phyloP scores from a whole-genome alignment of 2,329 filamentous ascomycete genomes.

The Trichophyton rubrum region DNA sequence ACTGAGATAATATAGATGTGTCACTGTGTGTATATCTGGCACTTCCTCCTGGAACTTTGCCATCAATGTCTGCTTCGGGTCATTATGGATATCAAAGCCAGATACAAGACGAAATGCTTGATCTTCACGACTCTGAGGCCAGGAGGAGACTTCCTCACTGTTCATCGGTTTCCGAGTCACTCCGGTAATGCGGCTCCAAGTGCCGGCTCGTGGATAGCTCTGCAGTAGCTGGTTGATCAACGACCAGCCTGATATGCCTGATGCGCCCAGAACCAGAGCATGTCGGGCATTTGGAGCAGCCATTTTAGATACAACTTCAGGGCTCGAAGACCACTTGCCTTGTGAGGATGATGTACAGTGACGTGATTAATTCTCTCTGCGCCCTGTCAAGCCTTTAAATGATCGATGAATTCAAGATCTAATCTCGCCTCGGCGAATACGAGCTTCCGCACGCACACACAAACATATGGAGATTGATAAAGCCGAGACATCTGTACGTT shows the following conservation, averaged over 20 bases:
- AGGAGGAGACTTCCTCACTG: slow-evolving; percentile 21
- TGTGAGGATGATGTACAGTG: not conserved
- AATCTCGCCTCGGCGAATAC: not conserved
- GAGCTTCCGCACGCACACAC: not conserved
- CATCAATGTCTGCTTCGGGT: slow-evolving; percentile 13
- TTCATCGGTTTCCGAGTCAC: slow-evolving; percentile 31
- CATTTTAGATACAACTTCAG: not conserved
- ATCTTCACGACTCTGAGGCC: slow-evolving; percentile 21
- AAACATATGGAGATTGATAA: not conserved
- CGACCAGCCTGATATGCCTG: slow-evolving; percentile 34
- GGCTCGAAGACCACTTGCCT: not conserved
- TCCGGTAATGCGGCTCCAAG: slow-evolving; percentile 29
- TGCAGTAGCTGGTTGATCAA: slow-evolving; percentile 30
- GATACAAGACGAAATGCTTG: slow-evolving; percentile 29
- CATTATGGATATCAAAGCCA: slow-evolving; percentile 27
- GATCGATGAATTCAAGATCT: not conserved
- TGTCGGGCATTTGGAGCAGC: slow-evolving; percentile 10
- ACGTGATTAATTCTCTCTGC: not conserved
- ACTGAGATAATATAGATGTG: slow-evolving; percentile 16
- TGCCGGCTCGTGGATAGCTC: slow-evolving; percentile 24
- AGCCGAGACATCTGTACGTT: not conserved
- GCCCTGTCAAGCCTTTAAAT: not conserved
- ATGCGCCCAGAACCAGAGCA: slow-evolving; percentile 33
- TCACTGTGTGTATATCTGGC: slow-evolving; percentile 13
- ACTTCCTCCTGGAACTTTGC: slow-evolving; percentile 10